phyloP scores from a whole-genome alignment of 1,284 basidiomycete species.

The Ustilago esculenta region DNA sequence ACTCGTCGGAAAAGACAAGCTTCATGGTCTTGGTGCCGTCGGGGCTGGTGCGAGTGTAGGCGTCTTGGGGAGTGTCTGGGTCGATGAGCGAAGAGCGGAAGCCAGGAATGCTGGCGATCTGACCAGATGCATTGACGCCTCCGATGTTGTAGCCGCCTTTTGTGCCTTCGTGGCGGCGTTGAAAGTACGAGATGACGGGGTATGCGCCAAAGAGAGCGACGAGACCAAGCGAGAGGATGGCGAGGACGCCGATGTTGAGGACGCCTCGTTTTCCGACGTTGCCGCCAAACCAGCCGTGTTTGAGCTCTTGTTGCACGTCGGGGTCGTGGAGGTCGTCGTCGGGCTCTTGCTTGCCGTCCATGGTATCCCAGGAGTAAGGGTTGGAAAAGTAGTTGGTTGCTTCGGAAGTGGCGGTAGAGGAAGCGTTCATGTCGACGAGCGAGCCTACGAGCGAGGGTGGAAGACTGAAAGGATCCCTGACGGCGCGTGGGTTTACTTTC shows the following conservation, averaged over 20 bases:
- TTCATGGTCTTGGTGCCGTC: constrained; percentile 57
- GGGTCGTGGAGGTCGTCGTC: constrained; percentile 56
- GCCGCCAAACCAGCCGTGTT: constrained; percentile 20
- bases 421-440: constrained; percentile 7
- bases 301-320: not conserved
- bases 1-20: constrained; percentile 67
- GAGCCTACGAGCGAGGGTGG: constrained; percentile 35
- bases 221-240: constrained; percentile 69
- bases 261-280: constrained; percentile 36
- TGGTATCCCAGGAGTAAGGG: constrained; percentile 56
- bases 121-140: constrained; percentile 57
- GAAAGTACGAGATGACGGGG: constrained; percentile 73
- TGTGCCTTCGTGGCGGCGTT: constrained; percentile 19
- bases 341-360: constrained; percentile 48
- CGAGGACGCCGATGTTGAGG: constrained; percentile 72
- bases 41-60: constrained; percentile 69
- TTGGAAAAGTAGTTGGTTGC: constrained; percentile 28
- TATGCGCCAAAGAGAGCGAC: constrained; percentile 79
- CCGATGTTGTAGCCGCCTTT: constrained; percentile 57
- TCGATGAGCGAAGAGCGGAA: constrained; percentile 63
- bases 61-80: constrained; percentile 65
- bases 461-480: constrained; percentile 32
- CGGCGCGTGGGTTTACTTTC: constrained; percentile 38
- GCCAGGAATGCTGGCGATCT: constrained; percentile 51
- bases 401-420: constrained; percentile 10